Evolutionary conservation across 768 basidiomycete genomes (phyloP).

Genomic region (Scleroderma citrinum): DNA sequence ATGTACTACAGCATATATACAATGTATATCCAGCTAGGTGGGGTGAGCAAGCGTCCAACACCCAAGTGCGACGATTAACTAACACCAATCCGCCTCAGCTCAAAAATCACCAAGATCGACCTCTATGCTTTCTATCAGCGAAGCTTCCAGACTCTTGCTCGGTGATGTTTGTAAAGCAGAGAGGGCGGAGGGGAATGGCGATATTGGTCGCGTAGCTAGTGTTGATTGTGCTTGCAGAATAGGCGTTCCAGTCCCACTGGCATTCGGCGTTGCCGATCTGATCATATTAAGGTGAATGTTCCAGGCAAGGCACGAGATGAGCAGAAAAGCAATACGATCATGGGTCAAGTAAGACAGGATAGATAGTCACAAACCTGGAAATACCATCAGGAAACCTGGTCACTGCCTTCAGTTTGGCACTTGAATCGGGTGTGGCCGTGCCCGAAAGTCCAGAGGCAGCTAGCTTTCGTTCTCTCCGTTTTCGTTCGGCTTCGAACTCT

Average conservation of each 20-base stretch:
- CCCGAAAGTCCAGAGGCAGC: slow-evolving; percentile 35
- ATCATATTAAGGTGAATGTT: slow-evolving; percentile 5
- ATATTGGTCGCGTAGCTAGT: slow-evolving; percentile 28
- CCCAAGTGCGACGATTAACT: not conserved
- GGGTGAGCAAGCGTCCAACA: not conserved
- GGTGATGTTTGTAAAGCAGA: slow-evolving; percentile 22
- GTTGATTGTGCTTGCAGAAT: slow-evolving; percentile 26
- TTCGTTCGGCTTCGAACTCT: slow-evolving; percentile 66
- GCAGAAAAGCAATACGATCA: slow-evolving; percentile 16
- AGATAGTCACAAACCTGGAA: slow-evolving; percentile 50
- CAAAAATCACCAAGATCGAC: slow-evolving; percentile 78
- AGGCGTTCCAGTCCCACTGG: slow-evolving; percentile 41
- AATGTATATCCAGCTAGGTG: too few relatives aligned
- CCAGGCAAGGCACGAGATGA: slow-evolving; percentile 2
- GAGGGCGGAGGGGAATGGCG: slow-evolving; percentile 28
- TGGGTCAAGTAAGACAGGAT: not conserved
- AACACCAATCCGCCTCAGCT: not conserved
- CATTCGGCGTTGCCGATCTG: slow-evolving; percentile 42
- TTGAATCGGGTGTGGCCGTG: slow-evolving; percentile 48
- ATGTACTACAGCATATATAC: too few relatives aligned
- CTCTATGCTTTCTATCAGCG: slow-evolving; percentile 61
- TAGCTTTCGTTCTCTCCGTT: slow-evolving; percentile 61
- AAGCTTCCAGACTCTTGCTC: slow-evolving; percentile 46
- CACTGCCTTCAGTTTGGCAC: slow-evolving; percentile 61
- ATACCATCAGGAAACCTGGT: slow-evolving; percentile 50